These are phyloP conservation scores for Fusarium sp. DNA, from an alignment of 2,329 filamentous ascomycete species.

Conservation along the genomic window DNA sequence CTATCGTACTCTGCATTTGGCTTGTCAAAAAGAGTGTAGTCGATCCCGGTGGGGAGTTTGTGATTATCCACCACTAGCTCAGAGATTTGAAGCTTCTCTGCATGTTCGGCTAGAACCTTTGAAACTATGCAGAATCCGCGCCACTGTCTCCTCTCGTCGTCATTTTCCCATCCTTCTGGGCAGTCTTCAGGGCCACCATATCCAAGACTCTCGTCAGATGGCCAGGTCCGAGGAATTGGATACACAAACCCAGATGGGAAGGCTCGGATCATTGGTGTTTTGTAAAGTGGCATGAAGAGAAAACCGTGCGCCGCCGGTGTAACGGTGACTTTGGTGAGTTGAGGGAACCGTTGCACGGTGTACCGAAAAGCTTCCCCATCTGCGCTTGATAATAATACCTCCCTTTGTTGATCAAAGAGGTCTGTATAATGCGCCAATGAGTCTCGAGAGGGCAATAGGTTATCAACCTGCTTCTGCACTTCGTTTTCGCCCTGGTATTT, in stretches of 20 bases:
- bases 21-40: conserved; percentile 5
- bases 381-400: background rate
- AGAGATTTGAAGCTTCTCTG: background rate
- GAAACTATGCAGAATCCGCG: conserved; percentile 1
- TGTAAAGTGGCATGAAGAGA: conserved; percentile 4
- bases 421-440: background rate
- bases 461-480: background rate
- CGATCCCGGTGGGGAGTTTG: background rate
- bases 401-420: background rate
- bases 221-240: background rate
- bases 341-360: background rate
- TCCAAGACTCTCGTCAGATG: background rate
- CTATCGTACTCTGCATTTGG: conserved; percentile 11
- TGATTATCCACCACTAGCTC: background rate
- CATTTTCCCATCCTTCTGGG: conserved; percentile 8
- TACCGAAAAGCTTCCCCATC: conserved; percentile 21
- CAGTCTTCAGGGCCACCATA: background rate
- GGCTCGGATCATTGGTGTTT: conserved; percentile 21
- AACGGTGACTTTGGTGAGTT: background rate
- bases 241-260: conserved; percentile 16
- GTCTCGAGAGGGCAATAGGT: background rate
- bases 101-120: background rate
- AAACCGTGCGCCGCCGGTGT: conserved; percentile 1
- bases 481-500: background rate
- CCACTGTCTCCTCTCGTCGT: background rate